Evolutionary conservation across 805 yeast species (phyloP), one percentile per base, ranked within the genome.

Genomic region (Hanseniaspora pseudoguilliermondii): DNA sequence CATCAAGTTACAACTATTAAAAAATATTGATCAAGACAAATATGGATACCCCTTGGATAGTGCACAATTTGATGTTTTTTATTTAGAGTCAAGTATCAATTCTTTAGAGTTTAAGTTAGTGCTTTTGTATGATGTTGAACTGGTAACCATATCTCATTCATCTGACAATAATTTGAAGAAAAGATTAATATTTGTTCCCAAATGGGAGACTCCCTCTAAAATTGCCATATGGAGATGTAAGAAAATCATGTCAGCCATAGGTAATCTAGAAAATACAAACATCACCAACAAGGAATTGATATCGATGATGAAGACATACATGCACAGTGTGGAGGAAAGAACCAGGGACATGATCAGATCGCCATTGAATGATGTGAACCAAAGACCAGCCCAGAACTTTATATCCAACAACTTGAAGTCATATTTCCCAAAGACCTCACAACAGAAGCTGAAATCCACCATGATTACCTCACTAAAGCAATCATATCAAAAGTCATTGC

Each of bases 321-420:
- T 29, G 15, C 15, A n/a, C 21, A 34, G 5, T 23, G 42, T 21
- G 39, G 50, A 18, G 20, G 46, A 25, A 13, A 51, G n/a, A 43
- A 43, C 38, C 60, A 43, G 59, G 59, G 27, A 60, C 63, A 32
- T 68, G 65, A 47, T 61, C 63, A 54, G 61, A 62, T 38, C 68
- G 64, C 50, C 67, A 60, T 50, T 60, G 59, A 66, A 70, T 48
- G 66, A 86, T 58, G 83, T 83, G 67, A 95, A 95, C 25, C 96
- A 87, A 67, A 75, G 98, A 64, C 98, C 98, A 7, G 90, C 97
- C 0, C 83, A 93, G 58, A 95, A 88, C 65, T 77, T 90, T 62
- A 93, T 91, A 59, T 86, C 97, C 1, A 82, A 90, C 1, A 88
- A 91, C 64, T 72, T 91, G 60, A 83, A 89, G 1, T 95, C 90